Evolutionary conservation across 257 asterid species (phyloP), one percentile per base, ranked within the genome.

Genomic region (Cruciata laevipes): DNA sequence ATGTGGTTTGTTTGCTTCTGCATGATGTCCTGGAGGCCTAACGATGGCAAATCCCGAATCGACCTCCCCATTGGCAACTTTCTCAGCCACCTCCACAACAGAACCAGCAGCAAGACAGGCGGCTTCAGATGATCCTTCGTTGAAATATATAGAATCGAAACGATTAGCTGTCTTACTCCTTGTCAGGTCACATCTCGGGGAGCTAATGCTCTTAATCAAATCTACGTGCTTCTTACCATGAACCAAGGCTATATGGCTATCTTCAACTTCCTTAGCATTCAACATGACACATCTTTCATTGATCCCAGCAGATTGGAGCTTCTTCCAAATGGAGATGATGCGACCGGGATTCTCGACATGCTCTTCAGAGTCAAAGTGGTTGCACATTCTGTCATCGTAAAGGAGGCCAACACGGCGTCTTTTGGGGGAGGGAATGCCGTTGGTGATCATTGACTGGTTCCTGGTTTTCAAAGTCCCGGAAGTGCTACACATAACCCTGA

Each of bases 11-110:
- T 65, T 73, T 83, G 74, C 78, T 78, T 90, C 99, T 2, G 99
- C 99, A 75, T 93, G 99, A 83, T 93, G 99, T 25, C 99, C 99
- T 23, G 99, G 99, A 69, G 99, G 99, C 81, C 99, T 83, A 53
- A 93, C 90, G 42, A 93, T 80, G 70, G 99, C 99, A 77, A 90
- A 93, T 63, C 84, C 91, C 10, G 97, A 88, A 74, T 93, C 87
- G n/a, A 93, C 62, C 78, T 88, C 87, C 42, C 96, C 96, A 75
- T 76, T 78, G 58, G 95, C 97, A 74, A 93, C 97, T 79, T 81
- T 85, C 80, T 86, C 99, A 17, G 90, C 88, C 63, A 80, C 89
- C 99, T 93, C 87, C 69, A 90, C 70, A 35, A 88, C 96, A 51
- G 96, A 90, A 53, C 99, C 99, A 24, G 96, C 94, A 71, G 99